These are phyloP conservation scores for Magnusiomyces paraingens DNA, from an alignment of 1,139 yeast genomes.

Conservation along the genomic window DNA sequence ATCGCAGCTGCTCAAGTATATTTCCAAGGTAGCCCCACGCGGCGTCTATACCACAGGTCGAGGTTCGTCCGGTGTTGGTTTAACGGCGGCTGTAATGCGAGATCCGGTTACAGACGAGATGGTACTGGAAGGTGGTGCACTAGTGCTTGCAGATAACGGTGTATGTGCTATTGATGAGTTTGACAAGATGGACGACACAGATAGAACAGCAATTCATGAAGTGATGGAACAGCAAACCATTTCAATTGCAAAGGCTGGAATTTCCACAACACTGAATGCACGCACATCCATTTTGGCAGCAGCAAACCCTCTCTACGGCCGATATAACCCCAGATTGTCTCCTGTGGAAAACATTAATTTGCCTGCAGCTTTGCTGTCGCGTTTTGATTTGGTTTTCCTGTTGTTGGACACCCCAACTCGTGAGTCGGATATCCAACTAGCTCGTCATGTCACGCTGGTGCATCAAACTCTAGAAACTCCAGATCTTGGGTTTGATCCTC, in stretches of 20 bases:
- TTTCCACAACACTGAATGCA: conserved; percentile 92
- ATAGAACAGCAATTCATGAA: conserved; percentile 97
- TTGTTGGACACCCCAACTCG: conserved; percentile 79
- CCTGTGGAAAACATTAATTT: conserved; percentile 94
- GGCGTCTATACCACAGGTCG: conserved; percentile 98
- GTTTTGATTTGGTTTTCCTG: conserved; percentile 87
- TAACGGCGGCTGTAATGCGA: conserved; percentile 98
- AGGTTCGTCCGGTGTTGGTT: conserved; percentile 98
- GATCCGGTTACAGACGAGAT: conserved; percentile 98
- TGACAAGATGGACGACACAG: conserved; percentile 97
- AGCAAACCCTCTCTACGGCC: conserved; percentile 94
- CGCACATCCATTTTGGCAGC: conserved; percentile 95
- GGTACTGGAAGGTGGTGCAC: conserved; percentile 98
- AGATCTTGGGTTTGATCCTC: conserved; percentile 62
- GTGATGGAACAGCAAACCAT: conserved; percentile 99
- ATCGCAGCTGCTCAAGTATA: conserved; percentile 88
- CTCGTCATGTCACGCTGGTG: conserved; percentile 89
- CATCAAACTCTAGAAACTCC: conserved; percentile 94
- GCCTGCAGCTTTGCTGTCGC: conserved; percentile 93
- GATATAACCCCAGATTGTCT: conserved; percentile 83
- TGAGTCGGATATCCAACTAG: conserved; percentile 78
- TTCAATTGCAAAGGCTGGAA: conserved; percentile 96
- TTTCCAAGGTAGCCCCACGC: conserved; percentile 90
- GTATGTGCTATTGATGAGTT: conserved; percentile 98
- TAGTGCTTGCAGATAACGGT: conserved; percentile 96